A percentile compares a stretch with the other conserved stretches of the same genome.
phyloP scores from a whole-genome alignment of 371 early-diverging fungal species.

The Saksenaea vasiformis region DNA sequence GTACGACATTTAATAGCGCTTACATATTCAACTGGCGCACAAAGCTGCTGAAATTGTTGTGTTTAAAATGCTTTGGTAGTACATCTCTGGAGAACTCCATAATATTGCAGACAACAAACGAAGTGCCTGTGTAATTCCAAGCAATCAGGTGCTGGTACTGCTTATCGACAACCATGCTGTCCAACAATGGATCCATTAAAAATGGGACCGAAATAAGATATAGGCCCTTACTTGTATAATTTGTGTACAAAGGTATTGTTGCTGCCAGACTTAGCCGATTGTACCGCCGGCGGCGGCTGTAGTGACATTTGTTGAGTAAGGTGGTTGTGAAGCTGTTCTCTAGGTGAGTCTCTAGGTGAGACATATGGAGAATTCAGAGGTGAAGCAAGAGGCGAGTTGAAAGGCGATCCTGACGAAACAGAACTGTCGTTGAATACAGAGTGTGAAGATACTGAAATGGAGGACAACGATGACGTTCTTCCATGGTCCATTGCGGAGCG shows the following conservation, averaged over 20 bases:
- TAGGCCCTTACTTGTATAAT: constrained; percentile 25
- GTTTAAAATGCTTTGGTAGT: constrained; percentile 78
- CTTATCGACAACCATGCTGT: constrained; percentile 74
- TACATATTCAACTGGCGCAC: constrained; percentile 83
- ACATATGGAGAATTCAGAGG: constrained; percentile 30
- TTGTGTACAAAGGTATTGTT: constrained; percentile 37
- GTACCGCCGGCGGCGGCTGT: constrained; percentile 6
- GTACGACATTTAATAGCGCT: constrained; percentile 9
- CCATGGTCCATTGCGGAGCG: constrained; percentile 21
- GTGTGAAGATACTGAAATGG: constrained; percentile 29
- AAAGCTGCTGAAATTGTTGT: constrained; percentile 81
- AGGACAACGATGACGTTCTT: constrained; percentile 15
- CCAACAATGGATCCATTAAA: constrained; percentile 1
- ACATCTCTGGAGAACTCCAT: constrained; percentile 74
- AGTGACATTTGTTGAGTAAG: constrained; percentile 26
- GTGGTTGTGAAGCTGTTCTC: constrained; percentile 32
- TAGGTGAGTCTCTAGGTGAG: constrained; percentile 20
- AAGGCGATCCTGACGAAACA: constrained; percentile 33
- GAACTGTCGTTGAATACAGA: constrained; percentile 26
- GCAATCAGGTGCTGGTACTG: constrained; percentile 73
- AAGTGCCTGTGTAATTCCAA: constrained; percentile 78
- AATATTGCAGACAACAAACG: constrained; percentile 85
- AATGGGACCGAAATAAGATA: constrained; percentile 4
- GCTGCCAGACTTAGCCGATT: neutral
- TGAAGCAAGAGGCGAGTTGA: constrained; percentile 37